Evolutionary conservation across 768 basidiomycete species (phyloP), one percentile per base, ranked within the genome.

Genomic region (Lactarius quietus): DNA sequence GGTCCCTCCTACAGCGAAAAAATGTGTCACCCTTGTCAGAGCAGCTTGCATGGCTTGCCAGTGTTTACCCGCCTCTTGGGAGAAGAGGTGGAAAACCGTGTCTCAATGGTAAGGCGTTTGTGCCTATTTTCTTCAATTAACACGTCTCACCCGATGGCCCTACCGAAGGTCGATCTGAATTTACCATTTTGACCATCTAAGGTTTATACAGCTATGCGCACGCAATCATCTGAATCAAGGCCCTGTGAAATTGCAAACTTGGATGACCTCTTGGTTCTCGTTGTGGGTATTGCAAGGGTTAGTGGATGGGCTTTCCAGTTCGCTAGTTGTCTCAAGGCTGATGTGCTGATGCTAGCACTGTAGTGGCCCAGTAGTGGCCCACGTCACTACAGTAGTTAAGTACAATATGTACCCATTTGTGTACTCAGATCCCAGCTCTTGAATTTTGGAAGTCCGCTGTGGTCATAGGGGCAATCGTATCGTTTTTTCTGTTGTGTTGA

Each of bases 41-140:
- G 2, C 5, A 1, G 14, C 23, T 14, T 56, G 6, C n/a, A 20
- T 56, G 53, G 54, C 12, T 23, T 62, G 31, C 18, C 54, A 3
- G 61, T 48, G 23, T 62, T 62, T 62, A 45, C 9, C 36, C 23
- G 26, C 26, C 20, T 26, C 28, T 35, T 62, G 17, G 61, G 41
- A 6, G 55, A 55, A 23, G 61, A 62, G 20, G 33, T 62, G 9
- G 61, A 62, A 1, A 43, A 31, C 35, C 31, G 54, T 23, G 55
- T 62, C 31, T 56, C 55, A 4, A 20, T 36, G n/a, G 61, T 62
- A 28, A 57, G 61, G 23, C 29, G 29, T 7, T 48, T 28, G 12
- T 9, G 26, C 56, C n/a, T n/a, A n/a, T 20, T 12, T 35, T n/a
- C 39, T 14, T 35, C n/a, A n/a, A n/a, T n/a, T 38, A 10, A 36